A percentile compares a stretch with the other conserved stretches of the same genome.
Conservation (phyloP, 176 grass and related monocot species). For the Metroxylon sagu region DNA sequence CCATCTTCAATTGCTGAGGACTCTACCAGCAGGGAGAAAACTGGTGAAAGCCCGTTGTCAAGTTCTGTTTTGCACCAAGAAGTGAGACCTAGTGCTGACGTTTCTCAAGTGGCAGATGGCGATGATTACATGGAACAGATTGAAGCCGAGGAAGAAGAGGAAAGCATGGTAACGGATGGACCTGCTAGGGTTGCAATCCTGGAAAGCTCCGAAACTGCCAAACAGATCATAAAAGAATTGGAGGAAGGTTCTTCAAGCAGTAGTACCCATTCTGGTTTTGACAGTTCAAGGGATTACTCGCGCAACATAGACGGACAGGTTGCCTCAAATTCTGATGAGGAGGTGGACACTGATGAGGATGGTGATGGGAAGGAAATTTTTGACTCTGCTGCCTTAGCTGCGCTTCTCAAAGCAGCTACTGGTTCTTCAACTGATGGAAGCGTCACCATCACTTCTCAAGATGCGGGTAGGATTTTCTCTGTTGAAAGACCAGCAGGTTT, state of each 20-base stretch:
- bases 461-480: constrained; percentile 49
- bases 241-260: constrained; percentile 26
- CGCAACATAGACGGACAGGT: constrained; percentile 49
- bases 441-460: constrained; percentile 44
- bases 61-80: background rate
- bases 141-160: constrained; percentile 8
- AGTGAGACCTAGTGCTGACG: background rate
- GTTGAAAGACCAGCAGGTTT: constrained; percentile 64
- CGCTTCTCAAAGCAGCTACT: constrained; percentile 67
- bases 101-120: background rate
- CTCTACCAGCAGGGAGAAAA: background rate
- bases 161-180: constrained; percentile 4
- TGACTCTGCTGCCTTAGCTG: constrained; percentile 51
- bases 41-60: background rate
- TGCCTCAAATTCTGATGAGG: constrained; percentile 53
- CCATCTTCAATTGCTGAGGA: background rate
- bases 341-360: constrained; percentile 49
- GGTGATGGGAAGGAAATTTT: constrained; percentile 38
- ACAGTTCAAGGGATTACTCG: constrained; percentile 35
- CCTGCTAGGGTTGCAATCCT: constrained; percentile 17
- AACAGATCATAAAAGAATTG: constrained; percentile 15
- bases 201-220: constrained; percentile 18
- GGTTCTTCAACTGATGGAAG: constrained; percentile 41
- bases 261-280: constrained; percentile 27
- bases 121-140: background rate